Evolutionary conservation across 2,329 filamentous ascomycete genomes (phyloP).

Genomic region (Talaromyces sp.): DNA sequence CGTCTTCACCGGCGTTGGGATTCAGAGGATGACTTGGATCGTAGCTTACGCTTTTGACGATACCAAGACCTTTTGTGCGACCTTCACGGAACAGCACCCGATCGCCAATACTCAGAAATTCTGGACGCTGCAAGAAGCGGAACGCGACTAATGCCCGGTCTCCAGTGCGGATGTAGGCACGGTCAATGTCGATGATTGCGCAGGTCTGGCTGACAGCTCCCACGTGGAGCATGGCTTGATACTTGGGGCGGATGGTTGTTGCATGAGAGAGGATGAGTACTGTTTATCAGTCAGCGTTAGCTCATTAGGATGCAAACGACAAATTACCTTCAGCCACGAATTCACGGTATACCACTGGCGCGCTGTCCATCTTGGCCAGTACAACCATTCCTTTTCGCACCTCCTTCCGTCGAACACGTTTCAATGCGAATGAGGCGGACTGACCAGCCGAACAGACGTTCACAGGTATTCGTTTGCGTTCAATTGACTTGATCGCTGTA

Average conservation of each 20-base stretch:
- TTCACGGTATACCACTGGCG: constrained; percentile 65
- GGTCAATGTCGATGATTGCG: constrained; percentile 93
- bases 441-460: constrained; percentile 86
- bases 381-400: constrained; percentile 98
- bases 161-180: constrained; percentile 89
- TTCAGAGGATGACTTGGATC: constrained; percentile 57
- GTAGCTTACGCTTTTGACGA: constrained; percentile 88
- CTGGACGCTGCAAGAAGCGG: constrained; percentile 86
- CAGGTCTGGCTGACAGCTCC: constrained; percentile 94
- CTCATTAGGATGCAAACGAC: constrained; percentile 5
- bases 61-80: constrained; percentile 88
- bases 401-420: constrained; percentile 81
- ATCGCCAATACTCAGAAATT: constrained; percentile 85
- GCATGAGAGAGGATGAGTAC: constrained; percentile 93
- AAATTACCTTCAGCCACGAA: constrained; percentile 68
- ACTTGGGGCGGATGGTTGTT: constrained; percentile 93
- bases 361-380: constrained; percentile 70
- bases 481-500: constrained; percentile 85
- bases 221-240: constrained; percentile 97
- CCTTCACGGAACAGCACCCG: constrained; percentile 90
- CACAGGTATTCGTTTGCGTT: constrained; percentile 85
- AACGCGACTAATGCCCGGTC: constrained; percentile 94
- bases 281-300: constrained; percentile 19
- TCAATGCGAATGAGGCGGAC: constrained; percentile 85
- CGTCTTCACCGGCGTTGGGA: constrained; percentile 21